phyloP scores from a whole-genome alignment of 2,329 filamentous ascomycete genomes.

The Meredithiella fracta region DNA sequence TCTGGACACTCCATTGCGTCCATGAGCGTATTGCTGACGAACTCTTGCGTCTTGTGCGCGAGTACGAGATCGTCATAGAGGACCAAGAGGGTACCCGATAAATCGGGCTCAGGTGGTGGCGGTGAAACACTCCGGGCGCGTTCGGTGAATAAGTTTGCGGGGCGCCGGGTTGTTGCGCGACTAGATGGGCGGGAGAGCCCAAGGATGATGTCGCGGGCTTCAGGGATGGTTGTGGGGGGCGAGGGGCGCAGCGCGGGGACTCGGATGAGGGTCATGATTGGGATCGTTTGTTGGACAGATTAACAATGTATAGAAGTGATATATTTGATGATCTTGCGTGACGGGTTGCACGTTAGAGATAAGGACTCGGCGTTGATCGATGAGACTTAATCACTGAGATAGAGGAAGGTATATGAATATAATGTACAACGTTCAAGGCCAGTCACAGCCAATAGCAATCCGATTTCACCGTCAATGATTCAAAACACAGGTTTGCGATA shows the following conservation, averaged over 20 bases:
- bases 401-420: too few species aligned
- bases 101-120: background rate
- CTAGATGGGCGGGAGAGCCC: background rate
- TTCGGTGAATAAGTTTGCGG: background rate
- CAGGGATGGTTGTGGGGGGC: conserved; percentile 16
- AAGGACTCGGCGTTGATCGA: too few species aligned
- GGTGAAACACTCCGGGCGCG: background rate
- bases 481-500: too few species aligned
- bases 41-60: conserved; percentile 5
- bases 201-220: background rate
- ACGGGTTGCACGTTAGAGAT: too few species aligned
- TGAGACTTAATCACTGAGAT: too few species aligned
- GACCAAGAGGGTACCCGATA: conserved; percentile 1
- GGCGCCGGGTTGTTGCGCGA: background rate
- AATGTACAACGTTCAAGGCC: too few species aligned
- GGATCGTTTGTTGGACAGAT: background rate
- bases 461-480: too few species aligned
- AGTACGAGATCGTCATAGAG: conserved; percentile 11
- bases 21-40: conserved; percentile 6
- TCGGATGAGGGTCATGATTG: background rate
- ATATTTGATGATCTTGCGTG: background rate
- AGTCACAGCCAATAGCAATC: too few species aligned
- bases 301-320: background rate
- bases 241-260: conserved; percentile 5
- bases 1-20: conserved; percentile 9